Conservation (phyloP, 805 yeast species). For the Yamadazyma laniorum region DNA sequence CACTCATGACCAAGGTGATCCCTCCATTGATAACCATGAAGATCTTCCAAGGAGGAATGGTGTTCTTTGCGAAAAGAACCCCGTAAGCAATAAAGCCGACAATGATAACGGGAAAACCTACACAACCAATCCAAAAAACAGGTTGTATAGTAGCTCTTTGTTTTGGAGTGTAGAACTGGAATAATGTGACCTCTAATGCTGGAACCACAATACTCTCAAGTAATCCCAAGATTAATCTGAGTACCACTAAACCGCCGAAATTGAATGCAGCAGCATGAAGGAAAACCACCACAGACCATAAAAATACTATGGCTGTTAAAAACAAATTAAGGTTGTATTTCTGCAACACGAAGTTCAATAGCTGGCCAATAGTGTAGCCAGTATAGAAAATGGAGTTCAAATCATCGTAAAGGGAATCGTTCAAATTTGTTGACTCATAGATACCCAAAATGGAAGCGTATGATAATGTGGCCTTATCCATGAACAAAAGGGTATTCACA, state of each 20-base stretch:
- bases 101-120: conserved; percentile 38
- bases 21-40: conserved; percentile 61
- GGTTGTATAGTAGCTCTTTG: conserved; percentile 23
- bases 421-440: conserved; percentile 33
- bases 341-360: conserved; percentile 35
- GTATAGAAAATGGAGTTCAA: conserved; percentile 42
- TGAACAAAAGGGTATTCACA: conserved; percentile 18
- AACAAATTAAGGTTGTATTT: conserved; percentile 34
- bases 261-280: conserved; percentile 43
- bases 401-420: conserved; percentile 33
- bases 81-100: conserved; percentile 53
- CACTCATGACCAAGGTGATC: conserved; percentile 51
- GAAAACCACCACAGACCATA: conserved; percentile 36
- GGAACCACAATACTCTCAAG: conserved; percentile 39
- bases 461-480: conserved; percentile 38
- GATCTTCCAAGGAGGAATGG: conserved; percentile 52
- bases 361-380: conserved; percentile 51
- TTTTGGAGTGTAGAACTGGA: conserved; percentile 20
- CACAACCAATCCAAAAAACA: conserved; percentile 31
- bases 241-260: conserved; percentile 20
- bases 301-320: conserved; percentile 23
- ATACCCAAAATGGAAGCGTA: conserved; percentile 40
- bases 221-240: conserved; percentile 23
- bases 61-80: conserved; percentile 41
- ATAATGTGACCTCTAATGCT: conserved; percentile 35